phyloP scores from a whole-genome alignment of 2,329 filamentous ascomycete genomes.

The Phyllosticta citrichinensis region DNA sequence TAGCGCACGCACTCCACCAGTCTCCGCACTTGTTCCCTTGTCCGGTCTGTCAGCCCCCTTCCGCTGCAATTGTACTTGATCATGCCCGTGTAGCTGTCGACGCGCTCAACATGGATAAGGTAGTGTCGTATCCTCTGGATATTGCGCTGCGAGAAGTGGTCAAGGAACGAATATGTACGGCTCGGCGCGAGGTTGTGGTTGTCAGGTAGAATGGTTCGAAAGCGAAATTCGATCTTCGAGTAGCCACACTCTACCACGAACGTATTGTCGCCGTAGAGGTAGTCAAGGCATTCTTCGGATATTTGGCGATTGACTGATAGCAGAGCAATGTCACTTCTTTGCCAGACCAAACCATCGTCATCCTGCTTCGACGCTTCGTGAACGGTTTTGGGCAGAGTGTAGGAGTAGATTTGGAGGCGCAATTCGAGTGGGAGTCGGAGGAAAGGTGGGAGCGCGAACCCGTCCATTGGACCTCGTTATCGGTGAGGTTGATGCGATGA shows the following conservation, averaged over 20 bases:
- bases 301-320: constrained; percentile 32
- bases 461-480: not conserved
- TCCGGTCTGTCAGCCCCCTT: constrained; percentile 32
- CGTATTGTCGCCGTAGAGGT: constrained; percentile 37
- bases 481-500: not conserved
- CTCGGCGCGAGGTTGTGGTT: constrained; percentile 31
- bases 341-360: constrained; percentile 31
- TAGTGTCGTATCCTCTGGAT: constrained; percentile 32
- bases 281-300: constrained; percentile 34
- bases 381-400: constrained; percentile 33
- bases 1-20: constrained; percentile 30
- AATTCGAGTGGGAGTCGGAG: constrained; percentile 35
- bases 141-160: constrained; percentile 32
- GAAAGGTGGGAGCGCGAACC: constrained; percentile 17
- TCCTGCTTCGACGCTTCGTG: constrained; percentile 10
- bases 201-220: constrained; percentile 32
- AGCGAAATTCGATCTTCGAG: constrained; percentile 34
- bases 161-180: constrained; percentile 30
- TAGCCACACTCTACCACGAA: constrained; percentile 39
- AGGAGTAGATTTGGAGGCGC: constrained; percentile 32
- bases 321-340: constrained; percentile 30
- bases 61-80: constrained; percentile 43
- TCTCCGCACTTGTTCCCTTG: constrained; percentile 30
- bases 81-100: constrained; percentile 42
- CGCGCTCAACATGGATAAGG: constrained; percentile 36